Evolutionary conservation across 805 yeast genomes (phyloP), one percentile per base, ranked within the genome.

Genomic region (Candida piceae): DNA sequence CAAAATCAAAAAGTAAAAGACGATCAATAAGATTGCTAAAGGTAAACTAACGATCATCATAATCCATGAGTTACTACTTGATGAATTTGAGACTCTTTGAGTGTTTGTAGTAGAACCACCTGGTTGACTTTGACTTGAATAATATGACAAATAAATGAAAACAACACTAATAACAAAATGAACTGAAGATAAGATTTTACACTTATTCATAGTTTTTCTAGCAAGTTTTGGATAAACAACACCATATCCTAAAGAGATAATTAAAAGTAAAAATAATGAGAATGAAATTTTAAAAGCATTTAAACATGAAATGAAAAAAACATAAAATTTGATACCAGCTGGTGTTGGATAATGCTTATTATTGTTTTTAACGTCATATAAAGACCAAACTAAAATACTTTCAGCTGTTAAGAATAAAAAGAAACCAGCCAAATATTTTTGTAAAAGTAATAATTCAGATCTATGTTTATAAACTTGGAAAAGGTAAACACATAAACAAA

Each of bases 161-260:
- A 73, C 68, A 16, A 72, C 63, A 16, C 79, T 70, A 32, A 74
- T 67, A 16, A 72, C 64, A 39, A 78, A 80, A 42, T 79, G 83
- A 12, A 72, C 60, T 5, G 57, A 71, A 1, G 84, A 75, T 35
- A 80, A 68, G 11, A 77, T 58, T 51, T 79, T 72, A 57, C 86
- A 77, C 58, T 70, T 78, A 51, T 79, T 67, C 96, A 93, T 86
- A 20, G 71, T 53, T 38, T 76, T 75, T 58, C 76, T 76, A 32
- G 88, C 84, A 42, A 93, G 72, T 44, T 88, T 82, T 31, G 96
- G 88, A 54, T 76, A 78, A 34, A 93, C 97, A 32, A 93, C 88
- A 44, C 97, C 97, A 62, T 89, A 93, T 28, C 99, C 99, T 47
- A 89, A 68, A 11, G 94, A 73, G 38, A 93, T 90, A 50, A 87